Percentiles rank a stretch among this genome's conserved stretches.
Conservation (phyloP, 2,329 filamentous ascomycete species). For the Hansfordia pulvinata region DNA sequence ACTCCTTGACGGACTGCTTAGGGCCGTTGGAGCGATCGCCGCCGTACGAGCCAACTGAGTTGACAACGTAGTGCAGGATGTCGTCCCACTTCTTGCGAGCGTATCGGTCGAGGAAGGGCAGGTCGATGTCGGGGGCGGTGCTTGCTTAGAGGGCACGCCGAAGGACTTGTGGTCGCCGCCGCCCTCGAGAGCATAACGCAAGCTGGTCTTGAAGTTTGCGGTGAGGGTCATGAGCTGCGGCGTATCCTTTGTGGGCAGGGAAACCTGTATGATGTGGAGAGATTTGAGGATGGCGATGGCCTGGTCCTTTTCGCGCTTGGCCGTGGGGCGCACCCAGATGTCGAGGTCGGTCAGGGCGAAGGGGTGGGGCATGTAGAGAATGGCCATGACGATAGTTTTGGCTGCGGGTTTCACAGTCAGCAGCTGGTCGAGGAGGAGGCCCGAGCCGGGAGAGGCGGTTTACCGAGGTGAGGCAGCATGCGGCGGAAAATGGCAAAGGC, state of each 20-base stretch:
- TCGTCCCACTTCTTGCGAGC: constrained; percentile 88
- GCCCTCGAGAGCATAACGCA: constrained; percentile 78
- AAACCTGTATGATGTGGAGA: constrained; percentile 73
- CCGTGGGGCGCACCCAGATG: constrained; percentile 62
- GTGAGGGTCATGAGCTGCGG: constrained; percentile 65
- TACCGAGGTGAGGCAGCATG: constrained; percentile 88
- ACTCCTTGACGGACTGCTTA: constrained; percentile 68
- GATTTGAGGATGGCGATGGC: constrained; percentile 68
- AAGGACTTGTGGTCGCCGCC: constrained; percentile 80
- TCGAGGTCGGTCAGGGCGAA: constrained; percentile 73
- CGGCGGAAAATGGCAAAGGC: constrained; percentile 91
- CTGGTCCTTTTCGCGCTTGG: constrained; percentile 62
- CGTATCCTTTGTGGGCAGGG: constrained; percentile 43
- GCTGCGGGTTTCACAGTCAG: constrained; percentile 33
- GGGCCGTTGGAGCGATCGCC: constrained; percentile 36
- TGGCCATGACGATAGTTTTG: constrained; percentile 90
- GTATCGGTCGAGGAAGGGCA: constrained; percentile 69
- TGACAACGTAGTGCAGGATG: constrained; percentile 90
- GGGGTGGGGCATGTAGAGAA: constrained; percentile 79
- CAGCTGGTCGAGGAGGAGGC: background rate
- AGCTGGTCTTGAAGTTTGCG: constrained; percentile 67
- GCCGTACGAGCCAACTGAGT: constrained; percentile 45
- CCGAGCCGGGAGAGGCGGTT: constrained; percentile 9
- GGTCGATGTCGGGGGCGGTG: constrained; percentile 50
- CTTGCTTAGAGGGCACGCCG: constrained; percentile 64